These are phyloP conservation scores for Boletus semigastroideus DNA, from an alignment of 1,284 basidiomycete species.

Conservation along the genomic window DNA sequence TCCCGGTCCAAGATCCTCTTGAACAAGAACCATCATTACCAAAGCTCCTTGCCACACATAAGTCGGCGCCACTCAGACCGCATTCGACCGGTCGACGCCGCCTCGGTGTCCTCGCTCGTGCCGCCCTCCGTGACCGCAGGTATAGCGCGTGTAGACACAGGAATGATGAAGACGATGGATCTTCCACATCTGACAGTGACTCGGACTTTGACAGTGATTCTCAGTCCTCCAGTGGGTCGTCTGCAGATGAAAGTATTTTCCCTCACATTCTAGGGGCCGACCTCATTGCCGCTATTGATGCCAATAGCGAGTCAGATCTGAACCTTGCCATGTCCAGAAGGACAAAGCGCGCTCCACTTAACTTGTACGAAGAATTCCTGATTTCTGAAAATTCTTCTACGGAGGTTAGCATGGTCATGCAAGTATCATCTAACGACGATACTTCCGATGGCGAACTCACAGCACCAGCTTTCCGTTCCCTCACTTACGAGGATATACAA, in stretches of 20 bases:
- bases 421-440: constrained; percentile 17
- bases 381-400: constrained; percentile 20
- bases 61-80: not conserved
- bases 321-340: constrained; percentile 10
- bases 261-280: constrained; percentile 29
- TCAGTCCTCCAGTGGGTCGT: constrained; percentile 22
- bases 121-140: constrained; percentile 23
- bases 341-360: not conserved
- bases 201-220: constrained; percentile 22
- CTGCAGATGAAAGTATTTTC: constrained; percentile 20
- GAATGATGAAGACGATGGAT: not conserved
- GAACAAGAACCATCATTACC: not conserved
- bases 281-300: constrained; percentile 28
- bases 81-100: not conserved
- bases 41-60: not conserved
- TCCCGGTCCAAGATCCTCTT: not conserved
- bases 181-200: constrained; percentile 21
- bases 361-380: constrained; percentile 11
- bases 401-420: constrained; percentile 27
- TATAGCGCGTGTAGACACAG: not conserved
- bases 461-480: constrained; percentile 10
- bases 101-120: constrained; percentile 24
- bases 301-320: constrained; percentile 29
- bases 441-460: constrained; percentile 8
- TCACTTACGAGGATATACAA: constrained; percentile 27